Base-by-base conservation (phyloP, 1,284 basidiomycete species). In the Microbotryum intermedium region DNA sequence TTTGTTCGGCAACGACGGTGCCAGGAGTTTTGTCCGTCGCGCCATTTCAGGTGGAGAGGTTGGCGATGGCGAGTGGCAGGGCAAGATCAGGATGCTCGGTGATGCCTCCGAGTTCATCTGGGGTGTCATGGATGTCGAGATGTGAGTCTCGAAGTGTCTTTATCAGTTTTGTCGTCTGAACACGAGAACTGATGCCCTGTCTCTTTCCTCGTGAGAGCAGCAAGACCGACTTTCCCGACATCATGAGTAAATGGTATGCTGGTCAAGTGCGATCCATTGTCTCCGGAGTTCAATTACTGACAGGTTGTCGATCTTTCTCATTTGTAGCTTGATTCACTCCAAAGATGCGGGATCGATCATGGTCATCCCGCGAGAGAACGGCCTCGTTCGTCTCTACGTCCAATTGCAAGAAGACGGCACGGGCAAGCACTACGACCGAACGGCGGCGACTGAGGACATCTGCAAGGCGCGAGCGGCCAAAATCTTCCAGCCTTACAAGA, bases 1-100 rank as follows among this genome's bases (percentile, higher is more conserved):
- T 67, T 69, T 77, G 45, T 65, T 77, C 57, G 75, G 74, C 51
- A 74, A 74, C 60, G 74, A 76, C 54, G 76, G 76, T 21, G 76
- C 75, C 16, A 60, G 69, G 28, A 73, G 71, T 3, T 57, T 64
- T 10, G 73, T 77, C 5, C 68, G 75, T 28, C 69, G 70, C 43
- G 71, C 72, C 39, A 72, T 76, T 44, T 68, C 59, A 52, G 70
- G 70, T 13, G 68, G 68, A 29, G 44, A 59, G 42, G 52, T 30
- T 3, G 69, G 69, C 13, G 70, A 71, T 51, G 70, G 70, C 28
- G 69, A 70, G 50, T 69, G 62, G 63, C 60, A 70, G 51, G 71
- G 70, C 18, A 65, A 63, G 56, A 72, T 72, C 42, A 62, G 56
- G 47, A 73, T 75, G 72, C 68, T 74, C 23, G 73, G 73, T 16